Percentiles rank a stretch among this genome's conserved stretches.
Conservation (phyloP, 1,284 basidiomycete genomes). For the Amylostereum areolatum region DNA sequence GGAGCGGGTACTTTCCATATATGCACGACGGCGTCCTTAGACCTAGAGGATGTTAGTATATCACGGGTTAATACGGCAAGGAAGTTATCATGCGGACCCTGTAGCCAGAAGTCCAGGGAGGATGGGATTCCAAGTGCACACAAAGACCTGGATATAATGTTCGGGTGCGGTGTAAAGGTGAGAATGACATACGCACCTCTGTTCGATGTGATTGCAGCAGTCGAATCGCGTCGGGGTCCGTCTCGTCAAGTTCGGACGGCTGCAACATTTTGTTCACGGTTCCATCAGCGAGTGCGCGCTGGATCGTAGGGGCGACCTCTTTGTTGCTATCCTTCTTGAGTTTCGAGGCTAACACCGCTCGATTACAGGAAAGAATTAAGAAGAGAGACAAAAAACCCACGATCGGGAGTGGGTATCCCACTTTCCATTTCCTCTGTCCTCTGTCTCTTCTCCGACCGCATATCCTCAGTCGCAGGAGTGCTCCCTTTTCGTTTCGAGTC, state of each 20-base stretch:
- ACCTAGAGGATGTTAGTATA: slow-evolving; percentile 32
- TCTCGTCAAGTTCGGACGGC: slow-evolving; percentile 7
- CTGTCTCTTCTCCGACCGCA: slow-evolving; percentile 24
- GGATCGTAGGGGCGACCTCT: neutral
- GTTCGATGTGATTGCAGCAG: slow-evolving; percentile 53
- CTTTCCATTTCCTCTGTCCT: slow-evolving; percentile 20
- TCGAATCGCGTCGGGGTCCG: slow-evolving; percentile 31
- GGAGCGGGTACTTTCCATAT: slow-evolving; percentile 65
- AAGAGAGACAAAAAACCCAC: slow-evolving; percentile 18
- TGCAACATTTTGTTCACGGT: no score
- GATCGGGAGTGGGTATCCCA: slow-evolving; percentile 18
- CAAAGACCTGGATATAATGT: neutral
- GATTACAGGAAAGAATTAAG: neutral
- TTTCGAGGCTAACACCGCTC: neutral
- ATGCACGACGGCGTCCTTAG: slow-evolving; percentile 71
- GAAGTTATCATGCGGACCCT: slow-evolving; percentile 42
- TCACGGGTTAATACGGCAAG: slow-evolving; percentile 5
- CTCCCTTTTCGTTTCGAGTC: slow-evolving; percentile 24
- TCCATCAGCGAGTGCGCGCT: no score
- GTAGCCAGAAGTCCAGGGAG: slow-evolving; percentile 43
- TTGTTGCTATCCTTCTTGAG: neutral
- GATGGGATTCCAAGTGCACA: neutral
- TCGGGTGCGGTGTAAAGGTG: neutral
- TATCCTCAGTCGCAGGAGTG: slow-evolving; percentile 18
- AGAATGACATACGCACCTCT: slow-evolving; percentile 41